Percentiles rank a stretch among this genome's conserved stretches.
phyloP scores from a whole-genome alignment of 352 stramenopile genomes.

The Pythium myriotylum region DNA sequence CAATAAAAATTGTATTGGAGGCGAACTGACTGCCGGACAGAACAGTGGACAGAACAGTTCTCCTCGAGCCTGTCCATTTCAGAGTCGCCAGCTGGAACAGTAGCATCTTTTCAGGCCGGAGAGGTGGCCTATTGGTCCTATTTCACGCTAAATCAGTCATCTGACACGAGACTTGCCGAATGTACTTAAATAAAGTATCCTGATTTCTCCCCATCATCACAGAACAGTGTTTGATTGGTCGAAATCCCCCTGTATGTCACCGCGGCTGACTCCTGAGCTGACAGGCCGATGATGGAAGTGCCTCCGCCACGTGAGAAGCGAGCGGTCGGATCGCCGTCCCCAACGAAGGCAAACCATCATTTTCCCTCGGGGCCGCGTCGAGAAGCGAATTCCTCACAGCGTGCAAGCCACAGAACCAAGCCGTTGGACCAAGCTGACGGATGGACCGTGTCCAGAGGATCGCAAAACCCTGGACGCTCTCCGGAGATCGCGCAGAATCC shows the following conservation, averaged over 20 bases:
- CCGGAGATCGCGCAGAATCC: conserved; percentile 5
- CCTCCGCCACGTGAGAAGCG: neutral
- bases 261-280: neutral
- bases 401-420: too few species aligned
- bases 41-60: neutral
- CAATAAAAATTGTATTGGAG: neutral
- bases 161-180: neutral
- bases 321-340: neutral
- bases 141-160: neutral
- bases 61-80: neutral
- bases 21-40: neutral
- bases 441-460: too few species aligned
- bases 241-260: neutral
- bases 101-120: conserved; percentile 4
- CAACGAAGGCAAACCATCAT: neutral
- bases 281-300: neutral
- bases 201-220: neutral
- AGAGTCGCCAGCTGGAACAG: neutral
- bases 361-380: too few species aligned
- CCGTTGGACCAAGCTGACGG: too few species aligned
- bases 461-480: conserved; percentile 1
- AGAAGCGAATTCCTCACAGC: too few species aligned
- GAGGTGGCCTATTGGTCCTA: conserved; percentile 2
- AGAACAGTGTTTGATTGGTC: neutral
- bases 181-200: conserved; percentile 9